phyloP scores from a whole-genome alignment of 2,329 filamentous ascomycete genomes.

The Alternaria sp. region DNA sequence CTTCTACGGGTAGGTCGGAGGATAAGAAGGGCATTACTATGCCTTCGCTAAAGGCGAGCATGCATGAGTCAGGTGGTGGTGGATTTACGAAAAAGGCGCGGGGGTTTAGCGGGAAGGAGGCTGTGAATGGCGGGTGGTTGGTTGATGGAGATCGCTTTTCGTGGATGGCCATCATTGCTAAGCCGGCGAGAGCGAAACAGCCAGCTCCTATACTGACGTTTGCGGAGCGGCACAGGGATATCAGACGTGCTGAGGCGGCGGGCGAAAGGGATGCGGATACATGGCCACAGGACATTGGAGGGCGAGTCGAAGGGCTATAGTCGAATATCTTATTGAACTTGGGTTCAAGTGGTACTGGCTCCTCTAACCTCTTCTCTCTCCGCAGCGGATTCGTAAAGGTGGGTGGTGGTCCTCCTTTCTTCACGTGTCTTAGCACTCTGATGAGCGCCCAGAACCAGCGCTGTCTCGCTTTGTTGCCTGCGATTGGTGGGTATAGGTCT shows the following conservation, averaged over 20 bases:
- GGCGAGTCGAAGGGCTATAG: conserved; percentile 41
- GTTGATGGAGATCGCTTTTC: conserved; percentile 38
- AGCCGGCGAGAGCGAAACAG: conserved; percentile 54
- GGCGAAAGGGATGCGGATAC: conserved; percentile 41
- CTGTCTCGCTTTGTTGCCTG: conserved; percentile 47
- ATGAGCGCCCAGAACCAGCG: conserved; percentile 58
- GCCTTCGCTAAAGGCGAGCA: conserved; percentile 57
- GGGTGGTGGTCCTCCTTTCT: conserved; percentile 46
- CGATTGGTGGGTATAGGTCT: conserved; percentile 52
- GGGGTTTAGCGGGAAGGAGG: conserved; percentile 56
- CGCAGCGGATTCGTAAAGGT: conserved; percentile 54
- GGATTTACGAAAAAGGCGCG: conserved; percentile 51
- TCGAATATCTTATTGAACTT: conserved; percentile 48
- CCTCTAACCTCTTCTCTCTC: conserved; percentile 22
- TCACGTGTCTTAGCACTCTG: conserved; percentile 52
- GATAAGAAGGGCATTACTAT: conserved; percentile 54
- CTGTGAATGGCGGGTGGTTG: conserved; percentile 48
- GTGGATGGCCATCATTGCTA: conserved; percentile 57
- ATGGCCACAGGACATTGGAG: conserved; percentile 48
- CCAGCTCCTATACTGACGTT: conserved; percentile 53
- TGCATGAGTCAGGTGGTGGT: conserved; percentile 52
- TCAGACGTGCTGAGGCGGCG: conserved; percentile 43
- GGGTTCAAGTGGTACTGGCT: conserved; percentile 32
- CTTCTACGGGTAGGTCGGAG: conserved; percentile 43
- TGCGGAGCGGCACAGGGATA: conserved; percentile 48